Conservation (phyloP, 768 basidiomycete species). For the Trametes maxima region DNA sequence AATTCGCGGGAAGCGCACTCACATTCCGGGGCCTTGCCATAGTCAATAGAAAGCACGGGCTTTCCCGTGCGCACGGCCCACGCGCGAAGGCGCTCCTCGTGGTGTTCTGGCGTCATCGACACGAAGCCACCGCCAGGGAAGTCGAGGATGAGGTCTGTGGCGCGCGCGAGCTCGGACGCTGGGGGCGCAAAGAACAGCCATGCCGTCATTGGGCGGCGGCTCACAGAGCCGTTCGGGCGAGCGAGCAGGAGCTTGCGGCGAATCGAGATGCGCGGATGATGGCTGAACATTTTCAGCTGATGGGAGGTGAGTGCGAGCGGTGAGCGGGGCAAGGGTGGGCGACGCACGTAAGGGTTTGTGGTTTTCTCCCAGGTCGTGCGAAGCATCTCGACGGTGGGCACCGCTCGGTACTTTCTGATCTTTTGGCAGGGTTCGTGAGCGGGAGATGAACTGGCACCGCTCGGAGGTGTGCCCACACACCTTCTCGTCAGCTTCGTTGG, state of each 20-base stretch:
- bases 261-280: slow-evolving; percentile 62
- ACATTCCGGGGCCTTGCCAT: slow-evolving; percentile 98
- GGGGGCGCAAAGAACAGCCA: slow-evolving; percentile 82
- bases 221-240: slow-evolving; percentile 73
- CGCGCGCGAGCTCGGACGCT: slow-evolving; percentile 59
- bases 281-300: slow-evolving; percentile 69
- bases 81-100: slow-evolving; percentile 86
- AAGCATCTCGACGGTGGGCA: slow-evolving; percentile 96
- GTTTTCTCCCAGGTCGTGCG: slow-evolving; percentile 98
- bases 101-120: slow-evolving; percentile 94
- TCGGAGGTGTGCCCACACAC: slow-evolving; percentile 40
- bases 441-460: not conserved
- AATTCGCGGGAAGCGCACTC: slow-evolving; percentile 30
- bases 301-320: not conserved
- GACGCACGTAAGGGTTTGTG: slow-evolving; percentile 82
- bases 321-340: slow-evolving; percentile 18
- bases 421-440: slow-evolving; percentile 43
- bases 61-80: slow-evolving; percentile 84
- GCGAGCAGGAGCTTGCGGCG: slow-evolving; percentile 80
- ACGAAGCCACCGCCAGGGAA: slow-evolving; percentile 97
- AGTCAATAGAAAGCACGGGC: slow-evolving; percentile 86
- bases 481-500: slow-evolving; percentile 95
- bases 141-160: slow-evolving; percentile 86
- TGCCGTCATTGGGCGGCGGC: slow-evolving; percentile 79
- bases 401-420: slow-evolving; percentile 89